phyloP scores from a whole-genome alignment of 2,329 filamentous ascomycete species.

The Berkeleyomyces basicola region DNA sequence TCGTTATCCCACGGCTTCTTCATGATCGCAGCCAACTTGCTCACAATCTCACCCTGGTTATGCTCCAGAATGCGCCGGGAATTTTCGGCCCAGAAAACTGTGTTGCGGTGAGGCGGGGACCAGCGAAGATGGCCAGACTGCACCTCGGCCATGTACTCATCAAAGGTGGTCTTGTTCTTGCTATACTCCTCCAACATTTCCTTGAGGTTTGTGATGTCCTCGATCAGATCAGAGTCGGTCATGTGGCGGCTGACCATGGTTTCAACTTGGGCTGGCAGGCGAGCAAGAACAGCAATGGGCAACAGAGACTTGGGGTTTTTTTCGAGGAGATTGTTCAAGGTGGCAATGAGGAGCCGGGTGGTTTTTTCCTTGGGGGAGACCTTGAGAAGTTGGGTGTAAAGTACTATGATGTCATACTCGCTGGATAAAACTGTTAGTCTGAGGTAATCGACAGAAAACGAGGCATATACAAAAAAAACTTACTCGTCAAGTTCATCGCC shows the following conservation, averaged over 20 bases:
- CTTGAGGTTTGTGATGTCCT: constrained; percentile 43
- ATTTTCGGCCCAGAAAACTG: constrained; percentile 83
- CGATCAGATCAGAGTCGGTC: constrained; percentile 45
- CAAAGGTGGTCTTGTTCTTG: constrained; percentile 60
- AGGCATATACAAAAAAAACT: constrained; percentile 20
- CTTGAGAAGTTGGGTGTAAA: constrained; percentile 84
- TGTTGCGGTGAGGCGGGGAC: constrained; percentile 79
- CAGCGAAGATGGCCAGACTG: constrained; percentile 76
- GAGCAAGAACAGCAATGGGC: constrained; percentile 71
- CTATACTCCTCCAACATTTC: constrained; percentile 51
- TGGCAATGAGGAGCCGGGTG: constrained; percentile 76
- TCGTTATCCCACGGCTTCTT: constrained; percentile 57
- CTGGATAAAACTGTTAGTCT: constrained; percentile 27
- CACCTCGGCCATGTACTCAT: constrained; percentile 80
- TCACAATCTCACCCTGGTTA: constrained; percentile 61
- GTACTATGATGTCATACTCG: constrained; percentile 78
- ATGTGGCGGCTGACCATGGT: constrained; percentile 46
- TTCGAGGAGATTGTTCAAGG: constrained; percentile 68
- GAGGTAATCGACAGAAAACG: background rate
- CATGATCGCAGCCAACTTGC: constrained; percentile 74
- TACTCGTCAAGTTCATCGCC: constrained; percentile 72
- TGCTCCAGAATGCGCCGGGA: constrained; percentile 73
- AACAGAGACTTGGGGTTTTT: constrained; percentile 56
- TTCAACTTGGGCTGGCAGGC: constrained; percentile 52
- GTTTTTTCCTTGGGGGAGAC: constrained; percentile 97